Evolutionary conservation across 2,329 filamentous ascomycete genomes (phyloP), one percentile per base, ranked within the genome.

Genomic region (Colletotrichum filicis): DNA sequence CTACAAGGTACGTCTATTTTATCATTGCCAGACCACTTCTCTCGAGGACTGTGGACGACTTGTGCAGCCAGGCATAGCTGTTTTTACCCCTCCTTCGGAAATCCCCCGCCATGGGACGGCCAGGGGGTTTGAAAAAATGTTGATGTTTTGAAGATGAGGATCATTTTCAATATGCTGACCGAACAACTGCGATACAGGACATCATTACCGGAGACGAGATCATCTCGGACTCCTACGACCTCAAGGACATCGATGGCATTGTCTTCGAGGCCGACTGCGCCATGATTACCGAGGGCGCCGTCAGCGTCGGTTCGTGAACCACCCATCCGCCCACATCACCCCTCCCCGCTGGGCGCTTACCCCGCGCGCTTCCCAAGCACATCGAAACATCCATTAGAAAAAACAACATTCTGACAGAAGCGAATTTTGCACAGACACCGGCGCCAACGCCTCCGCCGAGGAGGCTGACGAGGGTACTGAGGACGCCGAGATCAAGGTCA

Each of bases 401-500:
- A 5, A 42, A 42, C 16, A 42, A 12, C 11, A 24, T 61, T 52
- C 72, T 74, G 35, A 73, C 71, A 26, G 32, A 35, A 60, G 42
- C 24, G 12, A 52, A 56, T 57, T 49, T 68, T 46, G 8, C 24
- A 37, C 70, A 95, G 93, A 97, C 85, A 97, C 90, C 80, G 97
- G 97, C 84, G 97, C 95, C 89, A 99, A 99, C 87, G 94, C 97
- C 79, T 98, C 96, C 79, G 95, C 97, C 75, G 97, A 98, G 88
- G 96, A 93, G 83, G 94, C 88, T 68, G 94, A 92, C 0, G 94
- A 95, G 79, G 93, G 84, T 76, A 79, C 92, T 79, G 95, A 97
- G 62, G 95, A 97, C 79, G 68, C 78, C 60, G 83, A 85, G 72
- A 85, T 92, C 86, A 91, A 91, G 82, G 95, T 98, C 87, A 97